Base-by-base conservation (phyloP, 805 yeast species). In the Cyberlindnera misumaiensis region DNA sequence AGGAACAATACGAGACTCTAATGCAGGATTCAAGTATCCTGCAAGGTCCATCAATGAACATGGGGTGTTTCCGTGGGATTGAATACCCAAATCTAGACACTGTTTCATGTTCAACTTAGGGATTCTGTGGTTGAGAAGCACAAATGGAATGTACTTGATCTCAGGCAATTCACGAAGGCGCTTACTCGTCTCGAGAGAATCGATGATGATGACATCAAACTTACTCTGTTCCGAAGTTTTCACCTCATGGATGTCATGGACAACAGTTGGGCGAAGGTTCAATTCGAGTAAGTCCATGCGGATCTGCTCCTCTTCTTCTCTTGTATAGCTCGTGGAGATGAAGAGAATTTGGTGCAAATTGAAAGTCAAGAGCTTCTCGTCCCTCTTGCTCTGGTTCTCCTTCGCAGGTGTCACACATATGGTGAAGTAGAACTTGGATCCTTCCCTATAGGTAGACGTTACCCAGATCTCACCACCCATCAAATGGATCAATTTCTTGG, bases 381-480 rank as follows among this genome's bases (percentile, higher is more conserved):
- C 67, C 45, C 83, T 77, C 48, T 83, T 69, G 2, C 75, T 65
- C 44, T 82, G 68, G 31, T 77, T 73, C 25, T 58, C 67, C 42
- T 65, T 65, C 1, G 90, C 84, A 8, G 85, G 86, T 4, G 84
- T 70, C n/a, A 85, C 87, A 35, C 81, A 72, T 16, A 86, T 75
- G 0, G 95, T 83, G 61, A 86, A 86, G 60, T 77, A 82, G 58
- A 86, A 86, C 52, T 82, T 80, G 3, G 94, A 83, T 2, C 96
- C 96, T 51, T 73, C 68, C 18, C 90, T 93, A 54, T 78, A 83
- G 43, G 71, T 72, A 1, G 94, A 83, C 16, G 84, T 75, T 20
- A 87, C 95, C 95, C 95, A 85, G 45, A 86, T 85, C 46, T 83
- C 90, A 56, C 95, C 96, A 31, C 95, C 95, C 95, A 87, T 86